Evolutionary conservation across 768 basidiomycete species (phyloP).

Genomic region (Lentinula aciculospora): DNA sequence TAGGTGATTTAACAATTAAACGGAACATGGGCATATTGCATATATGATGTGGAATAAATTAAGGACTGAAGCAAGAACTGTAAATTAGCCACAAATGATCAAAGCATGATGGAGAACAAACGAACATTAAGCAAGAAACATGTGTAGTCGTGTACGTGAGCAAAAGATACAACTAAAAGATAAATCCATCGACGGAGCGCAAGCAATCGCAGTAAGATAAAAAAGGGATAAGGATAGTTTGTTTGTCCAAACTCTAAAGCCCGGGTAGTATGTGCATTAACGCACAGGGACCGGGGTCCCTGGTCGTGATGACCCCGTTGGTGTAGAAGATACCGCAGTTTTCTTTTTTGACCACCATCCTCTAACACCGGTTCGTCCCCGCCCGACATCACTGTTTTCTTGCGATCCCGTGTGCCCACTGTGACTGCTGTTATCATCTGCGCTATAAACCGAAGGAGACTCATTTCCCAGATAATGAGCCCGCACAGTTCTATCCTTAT

Average conservation of each 20-base stretch:
- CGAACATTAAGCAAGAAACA: neutral
- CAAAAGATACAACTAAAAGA: too few relatives aligned
- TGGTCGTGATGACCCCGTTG: neutral
- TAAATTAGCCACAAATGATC: neutral
- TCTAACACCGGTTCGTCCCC: neutral
- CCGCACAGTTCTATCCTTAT: neutral
- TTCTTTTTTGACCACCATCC: slow-evolving; percentile 4
- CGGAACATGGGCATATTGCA: too few relatives aligned
- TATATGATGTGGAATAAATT: neutral
- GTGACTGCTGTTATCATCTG: slow-evolving; percentile 1
- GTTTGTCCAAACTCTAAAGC: neutral
- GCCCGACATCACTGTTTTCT: neutral
- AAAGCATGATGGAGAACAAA: neutral
- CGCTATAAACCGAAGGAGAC: neutral
- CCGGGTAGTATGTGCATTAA: neutral
- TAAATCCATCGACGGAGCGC: too few relatives aligned
- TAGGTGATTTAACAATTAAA: too few relatives aligned
- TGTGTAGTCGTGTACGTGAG: too few relatives aligned
- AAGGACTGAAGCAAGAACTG: neutral
- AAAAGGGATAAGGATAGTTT: neutral
- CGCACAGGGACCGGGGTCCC: slow-evolving; percentile 1
- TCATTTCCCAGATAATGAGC: neutral
- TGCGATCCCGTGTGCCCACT: slow-evolving; percentile 1
- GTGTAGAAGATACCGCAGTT: neutral
- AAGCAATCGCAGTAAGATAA: neutral